Evolutionary conservation across 805 yeast genomes (phyloP).

Genomic region (Saccharomycopsis synnaedendra): DNA sequence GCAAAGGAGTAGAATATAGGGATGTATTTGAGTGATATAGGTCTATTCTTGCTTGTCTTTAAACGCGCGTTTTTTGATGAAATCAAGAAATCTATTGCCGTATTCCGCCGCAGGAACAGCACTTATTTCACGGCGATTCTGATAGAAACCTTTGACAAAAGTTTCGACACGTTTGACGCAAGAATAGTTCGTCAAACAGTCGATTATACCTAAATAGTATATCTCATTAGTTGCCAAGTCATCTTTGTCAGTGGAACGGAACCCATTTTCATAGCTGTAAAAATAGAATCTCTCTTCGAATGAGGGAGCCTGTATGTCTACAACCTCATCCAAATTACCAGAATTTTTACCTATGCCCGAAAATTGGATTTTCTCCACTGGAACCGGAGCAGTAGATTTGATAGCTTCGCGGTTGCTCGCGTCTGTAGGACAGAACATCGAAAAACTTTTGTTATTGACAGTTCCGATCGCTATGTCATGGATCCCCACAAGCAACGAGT

Average conservation of each 20-base stretch:
- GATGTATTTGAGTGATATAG: no score
- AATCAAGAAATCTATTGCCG: conserved; percentile 73
- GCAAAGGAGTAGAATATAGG: no score
- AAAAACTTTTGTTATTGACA: conserved; percentile 25
- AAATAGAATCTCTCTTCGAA: conserved; percentile 39
- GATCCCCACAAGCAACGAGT: conserved; percentile 78
- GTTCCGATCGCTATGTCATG: conserved; percentile 26
- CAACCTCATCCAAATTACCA: background rate
- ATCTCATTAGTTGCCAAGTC: background rate
- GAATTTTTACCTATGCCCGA: background rate
- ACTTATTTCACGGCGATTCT: conserved; percentile 60
- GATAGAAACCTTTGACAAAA: conserved; percentile 64
- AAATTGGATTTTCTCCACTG: conserved; percentile 24
- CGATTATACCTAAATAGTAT: conserved; percentile 89
- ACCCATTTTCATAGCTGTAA: conserved; percentile 78
- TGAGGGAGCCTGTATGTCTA: background rate
- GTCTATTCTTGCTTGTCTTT: background rate
- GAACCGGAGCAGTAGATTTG: conserved; percentile 35
- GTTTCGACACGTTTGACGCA: conserved; percentile 73
- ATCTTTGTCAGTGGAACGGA: conserved; percentile 47
- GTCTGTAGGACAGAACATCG: conserved; percentile 34
- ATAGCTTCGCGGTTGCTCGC: conserved; percentile 18
- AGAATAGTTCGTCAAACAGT: conserved; percentile 78
- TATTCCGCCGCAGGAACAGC: conserved; percentile 88
- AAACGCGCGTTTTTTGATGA: conserved; percentile 31